phyloP scores from a whole-genome alignment of 441 rosid species.

The Erysimum cheiri region DNA sequence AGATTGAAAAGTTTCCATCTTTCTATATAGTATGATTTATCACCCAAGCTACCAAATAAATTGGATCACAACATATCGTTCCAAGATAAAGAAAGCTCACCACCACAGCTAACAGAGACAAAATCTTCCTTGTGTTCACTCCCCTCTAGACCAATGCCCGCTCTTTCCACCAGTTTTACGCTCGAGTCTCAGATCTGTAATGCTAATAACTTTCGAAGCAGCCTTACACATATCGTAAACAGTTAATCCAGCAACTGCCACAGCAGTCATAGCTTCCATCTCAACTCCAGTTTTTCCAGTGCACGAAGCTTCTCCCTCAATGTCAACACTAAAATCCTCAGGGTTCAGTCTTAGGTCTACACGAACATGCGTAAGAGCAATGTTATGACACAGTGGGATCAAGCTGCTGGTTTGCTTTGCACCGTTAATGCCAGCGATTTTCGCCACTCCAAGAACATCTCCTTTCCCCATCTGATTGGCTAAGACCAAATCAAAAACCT shows the following conservation, averaged over 20 bases:
- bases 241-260: slow-evolving; percentile 76
- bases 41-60: not conserved
- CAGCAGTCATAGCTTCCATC: slow-evolving; percentile 97
- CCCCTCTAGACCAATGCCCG: slow-evolving; percentile 67
- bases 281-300: slow-evolving; percentile 92
- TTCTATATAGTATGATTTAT: not conserved
- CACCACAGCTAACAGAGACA: slow-evolving; percentile 25
- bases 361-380: slow-evolving; percentile 64
- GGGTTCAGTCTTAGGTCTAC: slow-evolving; percentile 71
- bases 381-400: slow-evolving; percentile 87
- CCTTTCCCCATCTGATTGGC: slow-evolving; percentile 90
- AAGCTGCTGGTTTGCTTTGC: slow-evolving; percentile 87
- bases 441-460: slow-evolving; percentile 91
- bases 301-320: slow-evolving; percentile 82
- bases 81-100: slow-evolving; percentile 23
- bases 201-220: slow-evolving; percentile 77
- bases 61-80: not conserved
- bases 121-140: not conserved
- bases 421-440: slow-evolving; percentile 86
- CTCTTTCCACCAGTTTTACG: slow-evolving; percentile 87
- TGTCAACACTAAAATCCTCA: slow-evolving; percentile 64
- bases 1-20: slow-evolving; percentile 7
- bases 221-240: slow-evolving; percentile 98
- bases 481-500: slow-evolving; percentile 76
- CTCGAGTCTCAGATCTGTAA: slow-evolving; percentile 67